These are phyloP conservation scores for Castanea crenata DNA, from an alignment of 306 rosid species.

Conservation along the genomic window DNA sequence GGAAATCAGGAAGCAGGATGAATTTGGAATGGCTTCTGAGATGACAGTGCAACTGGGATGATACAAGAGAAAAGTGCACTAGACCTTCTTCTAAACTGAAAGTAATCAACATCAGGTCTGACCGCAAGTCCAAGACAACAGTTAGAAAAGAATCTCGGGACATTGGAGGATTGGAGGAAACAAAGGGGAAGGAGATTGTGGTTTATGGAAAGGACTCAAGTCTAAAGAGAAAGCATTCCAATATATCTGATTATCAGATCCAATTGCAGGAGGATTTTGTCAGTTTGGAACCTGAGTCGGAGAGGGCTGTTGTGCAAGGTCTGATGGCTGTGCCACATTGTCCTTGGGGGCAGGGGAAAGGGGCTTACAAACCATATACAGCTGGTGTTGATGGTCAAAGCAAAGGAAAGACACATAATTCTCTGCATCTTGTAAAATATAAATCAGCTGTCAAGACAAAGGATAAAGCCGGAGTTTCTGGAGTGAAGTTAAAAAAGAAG, in stretches of 20 bases:
- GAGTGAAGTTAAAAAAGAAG: constrained; percentile 32
- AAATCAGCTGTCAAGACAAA: constrained; percentile 40
- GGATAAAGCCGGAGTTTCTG: constrained; percentile 18
- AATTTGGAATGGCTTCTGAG: constrained; percentile 19
- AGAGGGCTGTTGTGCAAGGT: constrained; percentile 44
- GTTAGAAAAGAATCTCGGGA: constrained; percentile 18
- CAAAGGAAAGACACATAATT: constrained; percentile 41
- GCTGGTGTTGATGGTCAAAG: constrained; percentile 31
- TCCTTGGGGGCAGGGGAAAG: constrained; percentile 50
- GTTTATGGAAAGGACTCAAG: constrained; percentile 27
- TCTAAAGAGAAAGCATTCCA: constrained; percentile 24
- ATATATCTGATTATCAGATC: constrained; percentile 7
- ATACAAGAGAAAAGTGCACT: constrained; percentile 10
- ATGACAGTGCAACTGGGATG: constrained; percentile 14
- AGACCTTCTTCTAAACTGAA: constrained; percentile 24
- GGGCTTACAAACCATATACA: constrained; percentile 22
- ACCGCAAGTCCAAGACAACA: constrained; percentile 27
- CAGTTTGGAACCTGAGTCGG: constrained; percentile 24
- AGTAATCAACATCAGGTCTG: constrained; percentile 28
- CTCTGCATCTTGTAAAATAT: constrained; percentile 22
- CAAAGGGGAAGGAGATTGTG: constrained; percentile 39
- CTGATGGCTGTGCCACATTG: constrained; percentile 62
- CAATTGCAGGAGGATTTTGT: constrained; percentile 15
- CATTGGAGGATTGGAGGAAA: constrained; percentile 25
- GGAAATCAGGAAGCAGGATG: constrained; percentile 24